Conservation (phyloP, 1,284 basidiomycete species). For the Filobasidium uniguttulatum region DNA sequence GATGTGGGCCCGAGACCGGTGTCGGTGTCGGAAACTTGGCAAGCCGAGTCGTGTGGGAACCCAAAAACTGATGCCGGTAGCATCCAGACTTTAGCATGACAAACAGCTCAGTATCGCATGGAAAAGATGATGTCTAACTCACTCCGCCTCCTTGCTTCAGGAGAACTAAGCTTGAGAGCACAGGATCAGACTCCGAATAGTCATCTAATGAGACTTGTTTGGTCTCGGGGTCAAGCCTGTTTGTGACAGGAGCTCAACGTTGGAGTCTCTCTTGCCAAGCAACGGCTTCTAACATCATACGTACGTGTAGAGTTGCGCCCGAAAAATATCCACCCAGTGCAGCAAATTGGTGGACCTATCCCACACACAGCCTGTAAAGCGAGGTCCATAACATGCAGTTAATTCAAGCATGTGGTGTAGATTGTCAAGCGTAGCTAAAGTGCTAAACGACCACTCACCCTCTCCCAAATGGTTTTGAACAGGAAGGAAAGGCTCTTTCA, state of each 20-base stretch:
- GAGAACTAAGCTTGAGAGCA: conserved; percentile 24
- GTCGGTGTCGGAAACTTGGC: conserved; percentile 19
- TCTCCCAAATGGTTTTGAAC: conserved; percentile 29
- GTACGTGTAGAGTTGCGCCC: conserved; percentile 28
- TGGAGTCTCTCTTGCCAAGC: not conserved
- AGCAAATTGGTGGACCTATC: conserved; percentile 24
- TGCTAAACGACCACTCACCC: conserved; percentile 19
- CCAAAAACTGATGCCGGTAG: conserved; percentile 19
- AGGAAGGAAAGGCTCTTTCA: conserved; percentile 24
- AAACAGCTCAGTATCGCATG: not conserved
- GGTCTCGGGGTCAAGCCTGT: conserved; percentile 23
- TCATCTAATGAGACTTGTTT: conserved; percentile 21
- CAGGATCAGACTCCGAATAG: conserved; percentile 23
- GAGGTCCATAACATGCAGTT: too few species aligned
- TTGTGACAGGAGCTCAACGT: not conserved
- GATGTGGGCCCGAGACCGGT: conserved; percentile 13
- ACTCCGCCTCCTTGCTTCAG: conserved; percentile 21
- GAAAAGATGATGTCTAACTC: conserved; percentile 3
- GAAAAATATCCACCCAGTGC: conserved; percentile 33
- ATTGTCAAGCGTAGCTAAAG: not conserved
- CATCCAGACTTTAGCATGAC: not conserved
- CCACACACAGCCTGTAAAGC: conserved; percentile 34
- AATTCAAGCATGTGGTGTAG: not conserved
- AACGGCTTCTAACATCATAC: conserved; percentile 6
- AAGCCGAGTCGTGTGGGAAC: conserved; percentile 18